phyloP scores from a whole-genome alignment of 2,329 filamentous ascomycete genomes.

The Apiospora aurea region DNA sequence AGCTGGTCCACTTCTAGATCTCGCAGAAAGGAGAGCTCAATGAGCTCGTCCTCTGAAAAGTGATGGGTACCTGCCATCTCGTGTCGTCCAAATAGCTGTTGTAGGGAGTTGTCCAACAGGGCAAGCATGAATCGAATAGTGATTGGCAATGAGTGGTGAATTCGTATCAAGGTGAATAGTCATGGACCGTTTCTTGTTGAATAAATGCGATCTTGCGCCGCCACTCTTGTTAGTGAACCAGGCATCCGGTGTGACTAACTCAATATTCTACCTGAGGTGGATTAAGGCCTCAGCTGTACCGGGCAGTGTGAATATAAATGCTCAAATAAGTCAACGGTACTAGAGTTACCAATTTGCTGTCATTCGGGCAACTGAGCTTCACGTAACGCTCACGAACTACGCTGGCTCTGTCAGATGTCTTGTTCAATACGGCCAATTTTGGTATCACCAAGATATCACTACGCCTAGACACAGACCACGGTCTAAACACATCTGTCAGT shows the following conservation, averaged over 20 bases:
- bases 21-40: slow-evolving; percentile 38
- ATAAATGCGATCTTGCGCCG: background rate
- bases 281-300: background rate
- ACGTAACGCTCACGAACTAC: too few species aligned
- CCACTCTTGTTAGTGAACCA: background rate
- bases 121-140: too few species aligned
- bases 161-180: too few species aligned
- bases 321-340: background rate
- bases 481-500: too few species aligned
- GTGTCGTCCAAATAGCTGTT: too few species aligned
- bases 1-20: slow-evolving; percentile 40
- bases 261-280: background rate
- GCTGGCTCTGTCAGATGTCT: too few species aligned
- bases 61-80: background rate
- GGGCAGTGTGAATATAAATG: background rate
- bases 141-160: too few species aligned
- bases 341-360: too few species aligned
- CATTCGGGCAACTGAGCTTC: too few species aligned
- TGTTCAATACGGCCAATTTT: too few species aligned
- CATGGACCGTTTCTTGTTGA: background rate
- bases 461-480: background rate
- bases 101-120: too few species aligned
- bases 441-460: too few species aligned
- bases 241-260: background rate
- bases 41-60: slow-evolving; percentile 35